Base-by-base conservation (phyloP, 73 alveolate species). In the Paramecium caudatum region DNA sequence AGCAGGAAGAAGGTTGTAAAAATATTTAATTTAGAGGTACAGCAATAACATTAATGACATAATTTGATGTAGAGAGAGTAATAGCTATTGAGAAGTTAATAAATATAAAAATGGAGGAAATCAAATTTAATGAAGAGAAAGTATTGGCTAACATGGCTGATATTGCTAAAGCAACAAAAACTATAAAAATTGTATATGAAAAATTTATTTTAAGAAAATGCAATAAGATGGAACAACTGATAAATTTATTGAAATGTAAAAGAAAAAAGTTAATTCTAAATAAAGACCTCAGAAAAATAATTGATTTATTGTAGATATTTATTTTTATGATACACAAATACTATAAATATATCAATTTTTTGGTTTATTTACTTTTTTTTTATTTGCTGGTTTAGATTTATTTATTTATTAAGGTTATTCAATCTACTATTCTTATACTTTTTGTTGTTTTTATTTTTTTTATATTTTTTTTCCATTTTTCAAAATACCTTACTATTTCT, bases 1-100 rank as follows among this genome's bases (percentile, higher is more conserved):
- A 94, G 98, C 98, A 9, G 99, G 99, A 2, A 93, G 96, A 49
- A 96, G 97, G 87, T 70, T 34, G 16, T 34, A 23, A 16, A 70
- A 4, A 0, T 34, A 34, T 37, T 12, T 15, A 4, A 37, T 5
- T 70, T 70, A 70, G 92, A 82, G 99, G 99, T 21, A 69, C 97
- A 55, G 94, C 99, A 0, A 92, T 98, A 23, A 94, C 98, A 32
- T 83, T 98, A 36, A 96, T 98, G 94, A 97, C 99, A 3, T 98
- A 97, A 74, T 95, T 91, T 92, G 99, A 98, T 82, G 95, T 98
- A 36, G 94, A 96, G 37, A 84, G 95, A 78, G 68, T 98, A 46
- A 82, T 94, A 36, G 95, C 96, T 61, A 92, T 96, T 23, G 99
- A 98, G 68, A 92, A 96, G 23, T 91, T 91, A 23, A 91, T 97